These are phyloP conservation scores for Ehretia macrophylla DNA, from an alignment of 257 asterid species.

Conservation along the genomic window DNA sequence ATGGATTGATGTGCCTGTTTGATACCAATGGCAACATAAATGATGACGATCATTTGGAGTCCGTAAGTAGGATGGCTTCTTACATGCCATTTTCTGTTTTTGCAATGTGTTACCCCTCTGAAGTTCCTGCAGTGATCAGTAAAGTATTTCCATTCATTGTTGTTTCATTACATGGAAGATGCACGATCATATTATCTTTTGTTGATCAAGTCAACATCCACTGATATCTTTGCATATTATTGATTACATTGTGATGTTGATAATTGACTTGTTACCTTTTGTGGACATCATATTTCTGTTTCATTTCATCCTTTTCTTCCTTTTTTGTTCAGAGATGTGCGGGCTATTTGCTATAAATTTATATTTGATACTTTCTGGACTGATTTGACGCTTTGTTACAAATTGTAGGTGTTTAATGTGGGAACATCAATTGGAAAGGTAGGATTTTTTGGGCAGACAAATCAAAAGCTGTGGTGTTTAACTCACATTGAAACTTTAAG, in stretches of 20 bases:
- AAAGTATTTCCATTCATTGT: neutral
- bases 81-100: slow-evolving; percentile 1
- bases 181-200: too few relatives aligned
- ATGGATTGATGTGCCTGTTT: slow-evolving; percentile 90
- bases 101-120: neutral
- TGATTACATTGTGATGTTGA: neutral
- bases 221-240: neutral
- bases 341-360: too few relatives aligned
- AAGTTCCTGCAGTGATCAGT: neutral
- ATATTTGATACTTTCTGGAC: neutral
- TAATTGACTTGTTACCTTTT: too few relatives aligned
- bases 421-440: slow-evolving; percentile 90
- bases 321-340: too few relatives aligned
- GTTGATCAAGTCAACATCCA: too few relatives aligned
- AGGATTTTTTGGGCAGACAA: slow-evolving; percentile 67
- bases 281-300: too few relatives aligned
- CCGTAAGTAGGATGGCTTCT: slow-evolving; percentile 49
- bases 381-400: neutral
- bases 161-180: too few relatives aligned
- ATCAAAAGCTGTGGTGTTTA: slow-evolving; percentile 81
- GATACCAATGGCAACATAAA: slow-evolving; percentile 80
- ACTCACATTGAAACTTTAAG: slow-evolving; percentile 90
- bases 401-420: slow-evolving; percentile 65
- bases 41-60: slow-evolving; percentile 79
- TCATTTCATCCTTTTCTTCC: neutral